Evolutionary conservation across 305 asterid genomes (phyloP), one percentile per base, ranked within the genome.

Genomic region (Solanum hybrid): DNA sequence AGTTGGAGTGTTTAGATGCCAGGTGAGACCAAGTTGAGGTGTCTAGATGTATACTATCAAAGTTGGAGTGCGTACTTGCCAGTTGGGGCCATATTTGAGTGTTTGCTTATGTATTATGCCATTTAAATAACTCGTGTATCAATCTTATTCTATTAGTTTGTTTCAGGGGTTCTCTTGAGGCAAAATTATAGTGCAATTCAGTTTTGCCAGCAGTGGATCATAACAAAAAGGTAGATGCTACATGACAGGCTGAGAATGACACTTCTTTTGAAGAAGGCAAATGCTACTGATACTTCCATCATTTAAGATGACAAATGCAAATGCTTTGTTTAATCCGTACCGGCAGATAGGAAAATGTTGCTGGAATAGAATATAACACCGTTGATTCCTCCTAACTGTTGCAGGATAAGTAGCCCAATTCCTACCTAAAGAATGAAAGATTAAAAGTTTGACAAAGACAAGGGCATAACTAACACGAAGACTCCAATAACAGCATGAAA

Each of bases 331-430:
- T 64, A 78, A 51, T 18, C 90, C 94, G 29, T 90, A 97, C 99
- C 98, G 88, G 98, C 98, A 86, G 98, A 94, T 93, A 92, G 94
- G 80, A 97, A 97, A 92, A 96, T 96, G 87, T 94, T 94, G 24
- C 95, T 91, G 90, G 99, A 95, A 90, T 97, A 97, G 94, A 97
- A 97, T 89, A 97, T 92, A 87, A 97, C 98, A 82, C 98, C 99
- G 75, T 97, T 97, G 40, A 94, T 93, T 89, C 98, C 99, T 87
- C 95, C 87, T 39, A 95, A 95, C 94, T 97, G 99, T 91, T 97
- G 98, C 89, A 97, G 90, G 80, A 94, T 84, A 42, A 97, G 97
- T 89, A 97, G 90, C 71, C 96, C 99, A 74, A 94, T 96, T 89
- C 99, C 99, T 79, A 97, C 90, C 99, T 97, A 92, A 76, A 71